Base-by-base conservation (phyloP, 2,329 filamentous ascomycete species). In the Corniculantispora saksenae region DNA sequence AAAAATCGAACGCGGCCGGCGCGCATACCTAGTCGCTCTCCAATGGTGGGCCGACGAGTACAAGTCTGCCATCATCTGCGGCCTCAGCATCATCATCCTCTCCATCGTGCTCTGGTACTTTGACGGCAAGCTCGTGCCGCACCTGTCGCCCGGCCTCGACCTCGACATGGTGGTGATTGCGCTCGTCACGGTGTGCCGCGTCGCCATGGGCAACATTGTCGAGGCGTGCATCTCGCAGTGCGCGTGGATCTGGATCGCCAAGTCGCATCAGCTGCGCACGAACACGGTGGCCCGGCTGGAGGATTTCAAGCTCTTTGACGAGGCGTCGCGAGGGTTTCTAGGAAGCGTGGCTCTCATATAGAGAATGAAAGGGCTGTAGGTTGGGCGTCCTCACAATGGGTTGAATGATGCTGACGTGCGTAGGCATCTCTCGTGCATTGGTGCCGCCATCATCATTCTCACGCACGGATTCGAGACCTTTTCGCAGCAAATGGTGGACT, bases 161-260 rank as follows among this genome's bases (percentile, higher is more conserved):
- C 68, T 78, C 3, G 75, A 76, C 67, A 78, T 77, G 25, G 65
- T 74, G 29, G 69, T 79, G 25, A 74, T 79, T 38, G 76, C 75
- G n/a, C 68, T 79, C 47, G 77, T 79, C 70, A 77, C 74, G 7
- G 66, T 75, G n/a, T 72, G 75, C 8, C 74, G 77, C 17, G 70
- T 79, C 3, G 73, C 75, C 19, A 73, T 80, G 57, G 74, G 72
- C 43, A 74, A 67, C 7, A 73, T 79, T 13, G 71, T 79, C 47
- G 76, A 79, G 64, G 71, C 73, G 0, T 75, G 74, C 53, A 66
- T 79, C 54, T 74, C 76, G 63, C 77, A 80, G 67, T 75, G 71
- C 15, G 77, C 77, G 9, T 80, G 77, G 78, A 76, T 79, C 8
- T 79, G 77, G 77, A 74, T 78, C 0, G 76, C 76, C 4, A 73